Conservation (phyloP, 805 yeast species). For the Kluyveromyces starmeri region DNA sequence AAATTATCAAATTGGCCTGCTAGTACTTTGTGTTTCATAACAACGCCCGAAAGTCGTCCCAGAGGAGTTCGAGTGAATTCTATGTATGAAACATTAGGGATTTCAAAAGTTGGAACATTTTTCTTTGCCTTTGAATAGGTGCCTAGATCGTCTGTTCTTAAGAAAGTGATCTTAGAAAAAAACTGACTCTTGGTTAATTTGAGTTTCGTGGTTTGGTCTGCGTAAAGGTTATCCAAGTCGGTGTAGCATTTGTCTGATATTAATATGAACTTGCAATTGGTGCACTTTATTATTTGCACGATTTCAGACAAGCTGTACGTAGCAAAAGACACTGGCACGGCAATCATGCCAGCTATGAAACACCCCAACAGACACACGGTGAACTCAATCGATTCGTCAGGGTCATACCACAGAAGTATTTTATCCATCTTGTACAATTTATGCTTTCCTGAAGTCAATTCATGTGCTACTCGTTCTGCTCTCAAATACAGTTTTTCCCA, state of each 20-base stretch:
- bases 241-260: conserved; percentile 75
- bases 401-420: conserved; percentile 76
- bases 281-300: conserved; percentile 56
- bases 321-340: conserved; percentile 82
- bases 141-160: conserved; percentile 83
- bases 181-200: conserved; percentile 26
- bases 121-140: conserved; percentile 51
- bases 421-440: conserved; percentile 74
- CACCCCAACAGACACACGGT: conserved; percentile 83
- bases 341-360: conserved; percentile 86
- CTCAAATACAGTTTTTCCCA: conserved; percentile 85
- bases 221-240: conserved; percentile 56
- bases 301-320: conserved; percentile 56
- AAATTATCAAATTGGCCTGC: conserved; percentile 80
- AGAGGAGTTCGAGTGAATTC: conserved; percentile 86
- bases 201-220: conserved; percentile 31
- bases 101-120: conserved; percentile 54
- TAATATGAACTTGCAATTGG: conserved; percentile 70
- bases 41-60: conserved; percentile 90
- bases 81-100: conserved; percentile 83
- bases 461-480: conserved; percentile 77
- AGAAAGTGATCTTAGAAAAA: conserved; percentile 23
- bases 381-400: conserved; percentile 76
- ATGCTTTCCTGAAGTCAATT: conserved; percentile 29
- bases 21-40: conserved; percentile 80